Conservation (phyloP, 345 rosid species). For the Brassica incana region DNA sequence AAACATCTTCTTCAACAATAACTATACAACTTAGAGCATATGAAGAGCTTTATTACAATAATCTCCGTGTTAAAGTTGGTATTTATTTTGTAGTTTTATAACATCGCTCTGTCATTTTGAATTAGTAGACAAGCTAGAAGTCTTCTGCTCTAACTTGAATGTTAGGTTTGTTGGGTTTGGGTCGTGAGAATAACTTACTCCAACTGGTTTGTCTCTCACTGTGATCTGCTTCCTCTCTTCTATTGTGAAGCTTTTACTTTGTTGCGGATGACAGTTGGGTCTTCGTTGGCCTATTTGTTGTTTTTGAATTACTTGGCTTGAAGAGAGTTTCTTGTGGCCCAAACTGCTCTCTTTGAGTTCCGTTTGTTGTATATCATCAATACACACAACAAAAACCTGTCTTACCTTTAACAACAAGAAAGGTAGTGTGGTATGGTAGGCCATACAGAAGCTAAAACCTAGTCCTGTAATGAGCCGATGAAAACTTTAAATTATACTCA, state of each 20-base stretch:
- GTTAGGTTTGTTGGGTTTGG: too few relatives aligned
- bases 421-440: neutral
- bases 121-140: too few relatives aligned
- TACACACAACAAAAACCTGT: neutral
- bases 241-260: neutral
- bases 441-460: conserved; percentile 8
- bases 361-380: neutral
- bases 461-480: neutral
- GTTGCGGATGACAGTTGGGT: neutral
- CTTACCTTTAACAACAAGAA: neutral
- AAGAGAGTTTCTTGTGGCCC: neutral
- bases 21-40: too few relatives aligned
- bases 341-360: neutral
- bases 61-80: too few relatives aligned
- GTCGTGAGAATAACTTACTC: neutral
- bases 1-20: too few relatives aligned
- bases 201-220: neutral
- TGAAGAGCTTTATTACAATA: too few relatives aligned
- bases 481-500: neutral
- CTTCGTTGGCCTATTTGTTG: neutral
- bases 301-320: neutral
- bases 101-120: too few relatives aligned
- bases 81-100: too few relatives aligned
- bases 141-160: too few relatives aligned
- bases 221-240: neutral